phyloP scores from a whole-genome alignment of 495 filamentous ascomycete genomes.

The Daldinia vernicosa region DNA sequence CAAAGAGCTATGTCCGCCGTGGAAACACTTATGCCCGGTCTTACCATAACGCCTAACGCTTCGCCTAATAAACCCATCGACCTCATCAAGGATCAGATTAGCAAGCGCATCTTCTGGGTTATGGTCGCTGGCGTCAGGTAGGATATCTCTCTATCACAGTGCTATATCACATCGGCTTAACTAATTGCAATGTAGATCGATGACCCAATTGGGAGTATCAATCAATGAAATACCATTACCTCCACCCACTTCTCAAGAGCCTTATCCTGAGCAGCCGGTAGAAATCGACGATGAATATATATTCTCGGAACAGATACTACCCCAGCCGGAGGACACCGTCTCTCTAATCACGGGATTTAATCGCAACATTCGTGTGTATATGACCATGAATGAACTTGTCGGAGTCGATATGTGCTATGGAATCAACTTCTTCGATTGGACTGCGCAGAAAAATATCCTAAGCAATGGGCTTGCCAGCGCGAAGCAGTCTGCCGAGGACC shows the following conservation, averaged over 20 bases:
- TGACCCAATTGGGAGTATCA: slow-evolving; percentile 74
- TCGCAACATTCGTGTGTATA: slow-evolving; percentile 74
- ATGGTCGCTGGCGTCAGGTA: slow-evolving; percentile 72
- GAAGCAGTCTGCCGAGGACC: slow-evolving; percentile 66
- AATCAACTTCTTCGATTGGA: slow-evolving; percentile 73
- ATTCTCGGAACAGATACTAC: slow-evolving; percentile 65
- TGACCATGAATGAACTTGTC: slow-evolving; percentile 71
- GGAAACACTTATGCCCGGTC: slow-evolving; percentile 8
- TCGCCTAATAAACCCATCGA: slow-evolving; percentile 59
- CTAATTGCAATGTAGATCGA: slow-evolving; percentile 53
- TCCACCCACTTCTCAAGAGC: slow-evolving; percentile 74
- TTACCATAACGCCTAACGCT: slow-evolving; percentile 18
- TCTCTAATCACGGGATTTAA: slow-evolving; percentile 80
- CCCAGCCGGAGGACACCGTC: slow-evolving; percentile 68
- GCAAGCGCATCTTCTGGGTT: slow-evolving; percentile 81
- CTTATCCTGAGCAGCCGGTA: slow-evolving; percentile 80
- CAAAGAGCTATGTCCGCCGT: slow-evolving; percentile 17
- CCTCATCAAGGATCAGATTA: slow-evolving; percentile 79
- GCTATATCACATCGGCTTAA: slow-evolving; percentile 1
- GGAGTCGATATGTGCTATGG: slow-evolving; percentile 80
- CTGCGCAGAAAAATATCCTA: slow-evolving; percentile 70
- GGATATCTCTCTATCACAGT: slow-evolving; percentile 24
- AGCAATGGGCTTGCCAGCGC: slow-evolving; percentile 67
- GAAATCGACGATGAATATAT: slow-evolving; percentile 85
- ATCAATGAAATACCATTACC: slow-evolving; percentile 71